A percentile compares a stretch with the other conserved stretches of the same genome.
Conservation (phyloP, 2,329 filamentous ascomycete species). For the Arthrobotrys iridis region DNA sequence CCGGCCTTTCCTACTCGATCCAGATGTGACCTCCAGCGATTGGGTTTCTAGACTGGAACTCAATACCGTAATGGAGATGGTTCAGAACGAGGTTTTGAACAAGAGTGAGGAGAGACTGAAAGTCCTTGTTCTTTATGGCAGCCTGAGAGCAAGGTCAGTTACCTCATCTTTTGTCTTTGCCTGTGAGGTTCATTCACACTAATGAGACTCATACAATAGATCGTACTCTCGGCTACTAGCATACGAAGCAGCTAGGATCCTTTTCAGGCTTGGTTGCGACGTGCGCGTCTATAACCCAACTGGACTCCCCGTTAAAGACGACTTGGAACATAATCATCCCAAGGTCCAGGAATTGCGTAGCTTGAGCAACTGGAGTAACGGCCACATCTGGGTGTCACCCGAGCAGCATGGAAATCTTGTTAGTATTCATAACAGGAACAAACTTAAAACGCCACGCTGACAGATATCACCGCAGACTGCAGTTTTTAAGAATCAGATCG, state of each 20-base stretch:
- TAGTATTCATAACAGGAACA: too few species aligned
- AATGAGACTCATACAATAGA: not conserved
- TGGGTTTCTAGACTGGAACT: not conserved
- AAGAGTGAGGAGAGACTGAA: constrained; percentile 62
- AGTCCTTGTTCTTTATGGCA: constrained; percentile 72
- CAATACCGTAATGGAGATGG: not conserved
- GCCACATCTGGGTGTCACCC: constrained; percentile 73
- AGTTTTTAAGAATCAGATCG: constrained; percentile 76
- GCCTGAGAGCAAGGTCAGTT: constrained; percentile 65
- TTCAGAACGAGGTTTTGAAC: not conserved
- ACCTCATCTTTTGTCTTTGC: too few species aligned
- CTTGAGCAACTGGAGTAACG: constrained; percentile 71
- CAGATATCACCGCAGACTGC: too few species aligned
- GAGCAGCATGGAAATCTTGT: constrained; percentile 73
- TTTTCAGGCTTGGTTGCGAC: constrained; percentile 73
- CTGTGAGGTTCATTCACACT: constrained; percentile 24
- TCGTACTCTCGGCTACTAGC: constrained; percentile 72
- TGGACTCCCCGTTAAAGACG: constrained; percentile 72
- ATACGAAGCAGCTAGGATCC: constrained; percentile 70
- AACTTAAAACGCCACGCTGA: too few species aligned
- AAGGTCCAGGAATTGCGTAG: not conserved
- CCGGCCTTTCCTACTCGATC: constrained; percentile 60
- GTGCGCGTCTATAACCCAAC: constrained; percentile 71
- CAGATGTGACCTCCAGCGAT: not conserved
- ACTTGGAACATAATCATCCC: constrained; percentile 63